Conservation (phyloP, 306 rosid genomes). For the Psophocarpus tetragonolobus region DNA sequence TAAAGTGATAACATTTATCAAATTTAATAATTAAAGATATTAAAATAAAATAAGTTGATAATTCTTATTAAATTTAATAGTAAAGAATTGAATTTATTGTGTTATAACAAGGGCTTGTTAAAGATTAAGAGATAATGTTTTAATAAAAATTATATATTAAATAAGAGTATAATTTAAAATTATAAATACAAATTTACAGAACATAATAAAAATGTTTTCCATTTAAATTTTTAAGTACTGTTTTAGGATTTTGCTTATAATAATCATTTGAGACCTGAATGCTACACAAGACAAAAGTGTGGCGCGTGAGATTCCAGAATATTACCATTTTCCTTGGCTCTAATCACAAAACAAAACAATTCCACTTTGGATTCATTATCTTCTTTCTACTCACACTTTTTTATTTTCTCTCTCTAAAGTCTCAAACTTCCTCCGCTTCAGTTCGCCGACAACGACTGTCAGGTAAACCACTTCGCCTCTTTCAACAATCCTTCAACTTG, state of each 20-base stretch:
- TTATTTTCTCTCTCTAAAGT: neutral
- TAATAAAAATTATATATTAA: too few species aligned
- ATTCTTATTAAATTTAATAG: neutral
- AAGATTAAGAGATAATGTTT: too few species aligned
- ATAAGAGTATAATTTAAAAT: too few species aligned
- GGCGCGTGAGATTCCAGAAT: conserved; percentile 30
- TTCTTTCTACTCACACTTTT: neutral
- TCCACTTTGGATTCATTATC: conserved; percentile 24
- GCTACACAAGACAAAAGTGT: neutral
- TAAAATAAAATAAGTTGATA: neutral
- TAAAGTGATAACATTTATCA: neutral
- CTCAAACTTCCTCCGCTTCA: conserved; percentile 13
- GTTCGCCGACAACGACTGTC: neutral
- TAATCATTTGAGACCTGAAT: too few species aligned
- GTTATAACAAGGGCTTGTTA: too few species aligned
- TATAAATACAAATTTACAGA: too few species aligned
- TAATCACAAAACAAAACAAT: neutral
- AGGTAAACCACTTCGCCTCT: neutral
- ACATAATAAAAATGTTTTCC: too few species aligned
- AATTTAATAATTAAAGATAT: neutral
- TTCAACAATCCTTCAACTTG: neutral
- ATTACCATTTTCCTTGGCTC: neutral
- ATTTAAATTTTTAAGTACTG: too few species aligned
- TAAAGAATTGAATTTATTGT: neutral
- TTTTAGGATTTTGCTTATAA: too few species aligned